Base-by-base conservation (phyloP, 2,329 filamentous ascomycete genomes). In the Cladosporium sp. region DNA sequence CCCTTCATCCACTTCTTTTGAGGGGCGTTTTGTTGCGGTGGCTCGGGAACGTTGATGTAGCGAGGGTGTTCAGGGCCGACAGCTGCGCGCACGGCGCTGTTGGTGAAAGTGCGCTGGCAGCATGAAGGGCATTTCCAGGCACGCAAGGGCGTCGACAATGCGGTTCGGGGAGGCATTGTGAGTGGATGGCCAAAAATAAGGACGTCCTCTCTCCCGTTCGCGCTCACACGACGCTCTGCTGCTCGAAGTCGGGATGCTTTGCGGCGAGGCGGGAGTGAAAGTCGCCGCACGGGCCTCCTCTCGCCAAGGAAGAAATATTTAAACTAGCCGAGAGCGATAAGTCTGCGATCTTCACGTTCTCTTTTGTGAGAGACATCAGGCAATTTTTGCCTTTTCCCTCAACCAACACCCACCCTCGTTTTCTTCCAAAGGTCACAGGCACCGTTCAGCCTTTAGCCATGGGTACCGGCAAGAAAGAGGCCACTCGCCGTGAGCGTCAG, bases 401-500 rank as follows among this genome's bases (percentile, higher is more conserved):
- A 18, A 29, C 40, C 30, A 42, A 38, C 38, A 19, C n/a, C 38
- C 35, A 32, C 20, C n/a, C 15, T 13, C 39, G n/a, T 47, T 18
- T 38, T 33, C 16, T 32, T 40, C 20, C 38, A 29, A 27, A 30
- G 42, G 42, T 30, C 35, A 38, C 43, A 39, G 43, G 43, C 25
- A 52, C 33, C 36, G 22, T 27, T 52, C 41, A 29, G 36, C 42
- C 38, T 50, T n/a, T 27, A 66, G 75, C 53, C 36, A 95, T 95
- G 90, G 90, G 90, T 72, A 86, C 84, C 62, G 85, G 82, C 63
- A 97, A 97, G 79, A 96, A 96, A 72, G 92, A 97, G 73, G 83
- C 83, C 57, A 80, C 76, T 69, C 84, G 92, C 73, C 86, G 86
- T 69, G 79, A 79, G 75, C 86, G 90, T 69, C 84, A 96, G 79